Base-by-base conservation (phyloP, 2,329 filamentous ascomycete genomes). In the Dactylellina parvicollis region DNA sequence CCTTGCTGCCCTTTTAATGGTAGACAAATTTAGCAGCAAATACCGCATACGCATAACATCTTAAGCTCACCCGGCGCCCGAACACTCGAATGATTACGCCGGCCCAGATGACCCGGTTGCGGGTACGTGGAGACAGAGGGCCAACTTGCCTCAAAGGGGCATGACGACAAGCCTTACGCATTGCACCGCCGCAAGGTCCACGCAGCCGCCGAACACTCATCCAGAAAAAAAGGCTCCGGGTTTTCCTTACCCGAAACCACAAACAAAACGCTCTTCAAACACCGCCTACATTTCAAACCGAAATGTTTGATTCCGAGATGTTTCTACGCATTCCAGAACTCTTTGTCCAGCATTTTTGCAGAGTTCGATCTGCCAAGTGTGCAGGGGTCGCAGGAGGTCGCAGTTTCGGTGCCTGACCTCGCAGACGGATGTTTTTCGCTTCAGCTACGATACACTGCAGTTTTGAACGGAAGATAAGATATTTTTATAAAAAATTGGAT, bases 101-200 rank as follows among this genome's bases (percentile, higher is more conserved):
- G 26, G 44, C 40, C 34, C 9, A 24, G 57, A 14, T 26, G 32
- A 34, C 47, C 47, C 10, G 49, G 47, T 26, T 28, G 38, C 49
- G 44, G n/a, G 36, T 54, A 28, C 46, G 34, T 42, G 50, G 36
- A 47, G 59, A 55, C n/a, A n/a, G n/a, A n/a, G n/a, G 34, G 44
- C 34, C 18, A 16, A 24, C 28, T 50, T 62, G 56, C 32, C 57
- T 46, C 30, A 59, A 72, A 65, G 59, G 30, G 67, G 59, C 59
- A 72, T 72, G 67, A 72, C 67, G 67, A 72, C 67, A 59, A 65
- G 59, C 28, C 59, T 72, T 72, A 72, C 67, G 67, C 67, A 72
- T n/a, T 61, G 20, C 55, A 40, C 46, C 9, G 50, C 38, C 38
- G 36, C 32, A 52, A 47, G 62, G 46, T 42, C 24, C 22, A 47